Percentiles rank a stretch among this genome's conserved stretches.
Conservation (phyloP, 345 rosid genomes). For the Mangifera indica region DNA sequence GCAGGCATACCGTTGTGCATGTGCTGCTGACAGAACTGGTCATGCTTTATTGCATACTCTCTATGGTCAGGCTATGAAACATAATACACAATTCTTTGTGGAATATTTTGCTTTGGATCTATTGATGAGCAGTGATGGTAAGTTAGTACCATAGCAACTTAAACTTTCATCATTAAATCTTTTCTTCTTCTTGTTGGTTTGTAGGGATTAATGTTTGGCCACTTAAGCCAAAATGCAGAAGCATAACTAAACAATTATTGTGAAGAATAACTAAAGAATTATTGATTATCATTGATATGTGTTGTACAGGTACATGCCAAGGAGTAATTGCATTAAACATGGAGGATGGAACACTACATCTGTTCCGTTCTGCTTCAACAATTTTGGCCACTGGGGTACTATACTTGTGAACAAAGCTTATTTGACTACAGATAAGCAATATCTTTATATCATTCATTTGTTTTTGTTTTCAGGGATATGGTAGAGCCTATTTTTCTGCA, state of each 20-base stretch:
- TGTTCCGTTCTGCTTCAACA: constrained; percentile 73
- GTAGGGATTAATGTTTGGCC: background rate
- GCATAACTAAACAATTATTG: background rate
- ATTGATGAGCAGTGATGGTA: constrained; percentile 82
- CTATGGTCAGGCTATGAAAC: constrained; percentile 99
- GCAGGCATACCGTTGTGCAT: constrained; percentile 99
- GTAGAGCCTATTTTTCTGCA: constrained; percentile 95
- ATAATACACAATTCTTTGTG: constrained; percentile 95
- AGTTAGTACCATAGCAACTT: constrained; percentile 9
- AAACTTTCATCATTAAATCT: background rate
- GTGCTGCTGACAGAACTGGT: constrained; percentile 98
- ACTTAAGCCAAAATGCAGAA: background rate
- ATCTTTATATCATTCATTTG: constrained; percentile 6
- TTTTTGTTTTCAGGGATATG: constrained; percentile 71
- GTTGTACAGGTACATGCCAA: constrained; percentile 80
- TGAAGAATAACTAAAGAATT: background rate
- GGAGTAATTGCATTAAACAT: constrained; percentile 93
- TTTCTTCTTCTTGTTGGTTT: background rate
- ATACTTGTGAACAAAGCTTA: background rate
- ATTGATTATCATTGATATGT: constrained; percentile 21
- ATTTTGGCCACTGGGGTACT: constrained; percentile 96
- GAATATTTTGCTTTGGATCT: constrained; percentile 97
- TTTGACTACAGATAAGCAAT: background rate
- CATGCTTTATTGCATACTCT: constrained; percentile 97
- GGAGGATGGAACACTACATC: constrained; percentile 97